Base-by-base conservation (phyloP, 192 early-diverging fungal genomes). In the Linnemannia zychae region DNA sequence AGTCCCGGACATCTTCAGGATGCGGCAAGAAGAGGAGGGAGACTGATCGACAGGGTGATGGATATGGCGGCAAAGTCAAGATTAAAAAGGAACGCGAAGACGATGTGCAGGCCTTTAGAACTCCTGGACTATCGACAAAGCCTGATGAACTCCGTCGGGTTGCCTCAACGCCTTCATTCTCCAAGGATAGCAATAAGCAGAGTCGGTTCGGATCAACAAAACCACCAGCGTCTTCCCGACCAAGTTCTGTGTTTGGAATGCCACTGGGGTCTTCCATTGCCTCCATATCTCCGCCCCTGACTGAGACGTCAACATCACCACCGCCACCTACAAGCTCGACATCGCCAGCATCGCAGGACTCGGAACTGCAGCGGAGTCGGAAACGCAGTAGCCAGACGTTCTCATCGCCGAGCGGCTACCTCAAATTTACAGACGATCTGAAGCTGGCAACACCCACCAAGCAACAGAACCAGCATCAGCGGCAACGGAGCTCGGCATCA, bases 51-150 rank as follows among this genome's bases (percentile, higher is more conserved):
- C 74, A 75, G 12, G 50, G 50, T 17, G 83, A 85, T 46, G 68
- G 53, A 16, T 85, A 79, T 73, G 73, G 77, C 20, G 78, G 83
- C 37, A 85, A 79, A 67, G 60, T 85, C 50, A 85, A 85, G 76
- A 85, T 85, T 65, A 85, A 85, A 74, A 85, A 85, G 83, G 83
- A 85, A n/a, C 83, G 83, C 12, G 83, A 85, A 18, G 83, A 85
- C 1, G 83, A 85, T n/a, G 60, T 47, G 4, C 77, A 67, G 17
- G 5, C 46, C 48, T 76, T 76, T n/a, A 67, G 74, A 68, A 18
- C 60, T 9, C 49, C 66, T 17, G 53, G 50, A 17, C 6, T 77
- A 12, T 63, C 67, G 17, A 40, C 53, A 5, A 85, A 79, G 38
- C 7, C 50, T 9, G 83, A 85, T 37, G 83, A 85, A 16, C 66